These are phyloP conservation scores for Phaeosphaeria sp. DNA, from an alignment of 2,329 filamentous ascomycete genomes.

Conservation along the genomic window DNA sequence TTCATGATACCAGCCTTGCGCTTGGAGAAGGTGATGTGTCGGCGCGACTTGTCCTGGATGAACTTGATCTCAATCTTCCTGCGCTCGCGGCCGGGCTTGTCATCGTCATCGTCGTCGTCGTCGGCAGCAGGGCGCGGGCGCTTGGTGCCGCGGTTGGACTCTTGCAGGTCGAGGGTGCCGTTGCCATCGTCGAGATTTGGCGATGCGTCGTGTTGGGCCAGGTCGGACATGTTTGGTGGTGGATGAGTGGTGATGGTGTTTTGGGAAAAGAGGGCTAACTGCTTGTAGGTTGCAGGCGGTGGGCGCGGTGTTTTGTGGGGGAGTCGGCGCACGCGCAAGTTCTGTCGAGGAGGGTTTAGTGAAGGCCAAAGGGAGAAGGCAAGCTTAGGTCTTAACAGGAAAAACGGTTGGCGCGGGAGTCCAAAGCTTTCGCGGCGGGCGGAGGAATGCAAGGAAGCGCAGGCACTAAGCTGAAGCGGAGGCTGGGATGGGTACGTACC, in stretches of 20 bases:
- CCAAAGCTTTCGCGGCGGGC: constrained; percentile 32
- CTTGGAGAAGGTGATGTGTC: constrained; percentile 99
- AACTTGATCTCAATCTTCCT: constrained; percentile 99
- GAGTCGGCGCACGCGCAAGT: background rate
- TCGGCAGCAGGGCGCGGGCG: constrained; percentile 81
- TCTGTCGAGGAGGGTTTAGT: background rate
- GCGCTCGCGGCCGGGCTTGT: constrained; percentile 96
- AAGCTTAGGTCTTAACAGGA: constrained; percentile 42
- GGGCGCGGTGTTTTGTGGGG: background rate
- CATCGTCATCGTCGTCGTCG: constrained; percentile 96
- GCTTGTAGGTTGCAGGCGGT: constrained; percentile 18
- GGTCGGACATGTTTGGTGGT: constrained; percentile 53
- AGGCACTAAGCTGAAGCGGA: constrained; percentile 13
- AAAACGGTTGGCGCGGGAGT: constrained; percentile 12
- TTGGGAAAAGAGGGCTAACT: constrained; percentile 47
- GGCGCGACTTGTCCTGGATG: constrained; percentile 99
- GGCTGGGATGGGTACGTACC: constrained; percentile 20
- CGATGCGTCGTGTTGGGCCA: constrained; percentile 60
- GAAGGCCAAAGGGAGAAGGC: constrained; percentile 40
- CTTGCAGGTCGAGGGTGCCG: constrained; percentile 56
- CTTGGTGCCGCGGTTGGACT: constrained; percentile 84
- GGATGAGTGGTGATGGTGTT: constrained; percentile 37
- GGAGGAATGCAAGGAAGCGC: constrained; percentile 13
- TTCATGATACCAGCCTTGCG: constrained; percentile 99
- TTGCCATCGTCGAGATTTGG: constrained; percentile 61